A percentile compares a stretch with the other conserved stretches of the same genome.
These are phyloP conservation scores for Huntiella omanensis DNA, from an alignment of 2,329 filamentous ascomycete species.

Conservation along the genomic window DNA sequence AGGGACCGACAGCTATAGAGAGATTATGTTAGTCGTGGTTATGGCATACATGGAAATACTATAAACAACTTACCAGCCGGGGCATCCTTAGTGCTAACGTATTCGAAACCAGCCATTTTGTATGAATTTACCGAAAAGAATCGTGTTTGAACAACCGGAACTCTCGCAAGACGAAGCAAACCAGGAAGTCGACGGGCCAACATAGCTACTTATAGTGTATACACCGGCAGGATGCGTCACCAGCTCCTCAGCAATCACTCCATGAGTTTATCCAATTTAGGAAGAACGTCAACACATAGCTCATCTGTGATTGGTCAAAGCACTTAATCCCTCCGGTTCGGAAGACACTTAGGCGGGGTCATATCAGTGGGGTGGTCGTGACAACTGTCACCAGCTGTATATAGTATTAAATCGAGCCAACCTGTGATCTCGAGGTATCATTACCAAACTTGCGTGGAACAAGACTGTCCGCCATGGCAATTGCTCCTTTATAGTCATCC, in stretches of 20 bases:
- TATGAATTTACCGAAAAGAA: conserved; percentile 3
- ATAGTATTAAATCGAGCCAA: conserved; percentile 5
- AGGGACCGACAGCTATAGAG: conserved; percentile 38
- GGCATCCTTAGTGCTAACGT: conserved; percentile 39
- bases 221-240: neutral
- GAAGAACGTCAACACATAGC: conserved; percentile 1
- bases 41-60: neutral
- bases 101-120: conserved; percentile 11
- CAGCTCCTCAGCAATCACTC: neutral
- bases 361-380: conserved; percentile 2
- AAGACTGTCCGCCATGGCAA: conserved; percentile 54
- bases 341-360: conserved; percentile 6
- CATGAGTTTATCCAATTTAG: conserved; percentile 1
- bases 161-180: neutral
- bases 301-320: neutral
- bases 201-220: conserved; percentile 2
- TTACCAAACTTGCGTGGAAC: conserved; percentile 38
- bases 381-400: neutral
- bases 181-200: conserved; percentile 1
- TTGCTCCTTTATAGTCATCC: conserved; percentile 70
- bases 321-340: conserved; percentile 7
- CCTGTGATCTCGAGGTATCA: conserved; percentile 15
- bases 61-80: conserved; percentile 30
- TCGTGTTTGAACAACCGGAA: neutral
- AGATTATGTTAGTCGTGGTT: neutral